Evolutionary conservation across 139 green algal genomes (phyloP).

Genomic region (Asterochloris erici): DNA sequence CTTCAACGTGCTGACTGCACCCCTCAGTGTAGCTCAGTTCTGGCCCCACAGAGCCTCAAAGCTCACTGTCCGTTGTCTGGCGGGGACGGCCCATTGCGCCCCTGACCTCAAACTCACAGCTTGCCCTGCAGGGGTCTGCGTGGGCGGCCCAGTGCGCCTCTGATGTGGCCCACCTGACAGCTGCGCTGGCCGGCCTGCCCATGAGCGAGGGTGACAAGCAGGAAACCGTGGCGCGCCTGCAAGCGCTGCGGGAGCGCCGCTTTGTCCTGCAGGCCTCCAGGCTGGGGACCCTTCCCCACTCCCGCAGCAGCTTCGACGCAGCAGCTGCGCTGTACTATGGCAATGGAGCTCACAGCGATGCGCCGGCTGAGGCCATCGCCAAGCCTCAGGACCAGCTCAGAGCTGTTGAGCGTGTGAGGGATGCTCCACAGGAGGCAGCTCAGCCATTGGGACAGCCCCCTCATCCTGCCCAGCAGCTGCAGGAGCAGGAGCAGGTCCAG

Average conservation of each 20-base stretch:
- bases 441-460: no score
- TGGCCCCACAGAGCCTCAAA: background rate
- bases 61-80: background rate
- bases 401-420: no score
- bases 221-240: background rate
- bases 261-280: background rate
- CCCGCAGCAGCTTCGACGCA: no score
- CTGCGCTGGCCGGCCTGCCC: conserved; percentile 23
- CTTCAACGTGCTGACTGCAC: background rate
- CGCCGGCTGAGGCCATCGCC: no score
- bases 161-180: conserved; percentile 23
- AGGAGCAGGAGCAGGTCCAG: no score
- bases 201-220: conserved; percentile 28
- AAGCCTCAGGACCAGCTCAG: no score
- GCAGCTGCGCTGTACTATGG: no score
- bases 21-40: background rate
- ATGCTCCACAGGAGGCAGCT: no score
- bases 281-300: no score
- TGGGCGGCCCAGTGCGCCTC: conserved; percentile 38
- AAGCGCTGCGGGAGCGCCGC: background rate
- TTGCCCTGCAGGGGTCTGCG: conserved; percentile 3
- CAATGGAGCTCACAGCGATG: no score
- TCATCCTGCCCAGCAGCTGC: no score
- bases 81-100: background rate
- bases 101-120: background rate